Percentiles rank a stretch among this genome's conserved stretches.
Conservation (phyloP, 169 alveolate genomes). For the Eimeria necatrix region DNA sequence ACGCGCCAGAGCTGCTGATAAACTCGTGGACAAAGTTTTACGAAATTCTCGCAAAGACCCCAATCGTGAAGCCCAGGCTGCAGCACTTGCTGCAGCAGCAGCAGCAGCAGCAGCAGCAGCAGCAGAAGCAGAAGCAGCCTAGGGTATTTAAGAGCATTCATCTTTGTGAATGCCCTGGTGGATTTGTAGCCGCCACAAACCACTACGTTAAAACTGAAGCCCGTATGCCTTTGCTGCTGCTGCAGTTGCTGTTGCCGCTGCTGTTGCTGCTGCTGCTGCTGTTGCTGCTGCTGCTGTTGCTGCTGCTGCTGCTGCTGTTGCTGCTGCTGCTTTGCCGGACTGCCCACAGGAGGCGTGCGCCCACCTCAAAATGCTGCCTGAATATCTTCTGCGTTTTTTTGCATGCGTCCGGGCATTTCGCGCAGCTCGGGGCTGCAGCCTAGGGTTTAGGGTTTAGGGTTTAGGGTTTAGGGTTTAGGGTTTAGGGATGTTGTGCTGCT, state of each 20-base stretch:
- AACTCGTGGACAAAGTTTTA: constrained; percentile 82
- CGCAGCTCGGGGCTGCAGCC: too few relatives aligned
- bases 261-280: not conserved
- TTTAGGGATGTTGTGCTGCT: constrained; percentile 44
- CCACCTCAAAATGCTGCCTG: too few relatives aligned
- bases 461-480: too few relatives aligned
- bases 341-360: too few relatives aligned
- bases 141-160: constrained; percentile 81
- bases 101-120: constrained; percentile 51
- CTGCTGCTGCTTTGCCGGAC: too few relatives aligned
- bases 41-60: constrained; percentile 74
- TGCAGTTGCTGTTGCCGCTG: constrained; percentile 2
- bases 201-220: constrained; percentile 84
- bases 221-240: constrained; percentile 17
- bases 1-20: constrained; percentile 79
- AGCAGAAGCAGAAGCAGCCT: constrained; percentile 32
- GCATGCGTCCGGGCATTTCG: too few relatives aligned
- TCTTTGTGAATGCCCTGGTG: constrained; percentile 89
- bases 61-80: constrained; percentile 58
- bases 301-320: not conserved
- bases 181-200: constrained; percentile 86
- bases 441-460: too few relatives aligned
- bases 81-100: constrained; percentile 48
- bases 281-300: not conserved
- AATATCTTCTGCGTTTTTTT: too few relatives aligned